phyloP scores from a whole-genome alignment of 257 asterid species.

The Fraxinus pennsylvanica region DNA sequence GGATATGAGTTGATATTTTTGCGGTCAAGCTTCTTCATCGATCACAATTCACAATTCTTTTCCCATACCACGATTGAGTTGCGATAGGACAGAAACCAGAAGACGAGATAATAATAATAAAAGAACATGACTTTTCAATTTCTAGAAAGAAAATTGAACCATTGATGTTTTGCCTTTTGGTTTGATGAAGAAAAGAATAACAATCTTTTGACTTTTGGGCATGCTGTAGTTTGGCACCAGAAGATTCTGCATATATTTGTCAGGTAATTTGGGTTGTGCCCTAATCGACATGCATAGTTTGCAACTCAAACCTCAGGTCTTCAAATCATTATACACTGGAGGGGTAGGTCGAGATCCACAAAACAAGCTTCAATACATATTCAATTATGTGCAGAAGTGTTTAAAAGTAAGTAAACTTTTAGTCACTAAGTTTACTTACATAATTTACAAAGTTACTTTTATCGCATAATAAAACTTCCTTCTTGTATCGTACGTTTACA shows the following conservation, averaged over 20 bases:
- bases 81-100: background rate
- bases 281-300: background rate
- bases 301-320: background rate
- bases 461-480: no score
- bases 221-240: background rate
- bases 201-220: background rate
- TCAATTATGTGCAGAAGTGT: background rate
- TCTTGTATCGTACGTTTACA: background rate
- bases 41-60: no score
- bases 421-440: background rate
- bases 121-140: background rate
- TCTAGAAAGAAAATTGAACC: background rate
- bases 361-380: background rate
- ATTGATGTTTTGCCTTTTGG: background rate
- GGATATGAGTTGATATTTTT: no score
- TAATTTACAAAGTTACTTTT: no score
- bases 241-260: background rate
- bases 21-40: no score
- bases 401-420: no score
- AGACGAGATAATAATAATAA: background rate
- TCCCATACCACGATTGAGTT: background rate
- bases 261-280: no score
- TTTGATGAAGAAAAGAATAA: background rate
- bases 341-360: background rate
- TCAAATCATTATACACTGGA: background rate